phyloP scores from a whole-genome alignment of 306 rosid genomes.

The Vicia faba region DNA sequence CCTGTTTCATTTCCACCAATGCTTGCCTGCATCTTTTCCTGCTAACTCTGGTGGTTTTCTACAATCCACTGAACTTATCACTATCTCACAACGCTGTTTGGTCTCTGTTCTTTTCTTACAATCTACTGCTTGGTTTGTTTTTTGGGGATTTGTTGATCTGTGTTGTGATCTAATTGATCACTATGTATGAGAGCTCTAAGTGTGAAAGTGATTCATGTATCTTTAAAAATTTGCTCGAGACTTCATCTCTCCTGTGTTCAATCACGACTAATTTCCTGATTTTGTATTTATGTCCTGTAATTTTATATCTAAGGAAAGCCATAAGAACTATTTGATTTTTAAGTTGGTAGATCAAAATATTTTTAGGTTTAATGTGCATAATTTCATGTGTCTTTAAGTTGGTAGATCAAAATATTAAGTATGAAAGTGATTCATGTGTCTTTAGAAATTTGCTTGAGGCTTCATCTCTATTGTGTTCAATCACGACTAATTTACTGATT shows the following conservation, averaged over 20 bases:
- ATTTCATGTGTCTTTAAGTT: no score
- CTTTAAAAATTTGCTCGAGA: conserved; percentile 1
- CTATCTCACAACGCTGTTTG: not conserved
- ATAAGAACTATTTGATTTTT: no score
- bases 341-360: no score
- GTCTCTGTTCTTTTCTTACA: not conserved
- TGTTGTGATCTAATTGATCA: not conserved
- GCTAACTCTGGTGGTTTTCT: conserved; percentile 7
- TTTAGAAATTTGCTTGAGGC: not conserved
- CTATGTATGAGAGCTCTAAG: conserved; percentile 1
- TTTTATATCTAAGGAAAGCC: not conserved
- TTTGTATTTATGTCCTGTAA: conserved; percentile 25
- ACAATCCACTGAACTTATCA: not conserved
- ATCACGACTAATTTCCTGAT: not conserved
- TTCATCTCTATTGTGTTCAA: not conserved
- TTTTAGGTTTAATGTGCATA: no score
- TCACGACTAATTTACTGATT: conserved; percentile 2
- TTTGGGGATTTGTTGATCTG: conserved; percentile 1
- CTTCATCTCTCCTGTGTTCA: conserved; percentile 9
- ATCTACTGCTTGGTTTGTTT: not conserved
- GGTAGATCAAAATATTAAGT: not conserved
- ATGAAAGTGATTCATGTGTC: conserved; percentile 1
- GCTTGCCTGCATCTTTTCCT: not conserved
- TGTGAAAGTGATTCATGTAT: not conserved
- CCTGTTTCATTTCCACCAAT: not conserved